phyloP scores from a whole-genome alignment of 768 basidiomycete genomes.

The Mycena epipterygia region DNA sequence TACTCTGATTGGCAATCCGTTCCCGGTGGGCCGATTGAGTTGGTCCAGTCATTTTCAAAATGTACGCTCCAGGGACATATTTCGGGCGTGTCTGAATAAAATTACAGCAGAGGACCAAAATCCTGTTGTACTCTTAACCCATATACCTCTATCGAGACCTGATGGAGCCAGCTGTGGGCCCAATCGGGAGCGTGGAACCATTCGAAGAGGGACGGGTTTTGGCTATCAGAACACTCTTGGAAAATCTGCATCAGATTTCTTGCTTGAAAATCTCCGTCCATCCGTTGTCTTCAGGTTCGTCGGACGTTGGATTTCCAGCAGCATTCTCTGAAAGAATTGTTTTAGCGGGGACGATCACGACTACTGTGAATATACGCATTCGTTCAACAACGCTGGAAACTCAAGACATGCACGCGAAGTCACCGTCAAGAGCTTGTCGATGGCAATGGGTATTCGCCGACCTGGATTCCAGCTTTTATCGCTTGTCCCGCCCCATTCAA shows the following conservation, averaged over 20 bases:
- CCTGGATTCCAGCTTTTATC: constrained; percentile 95
- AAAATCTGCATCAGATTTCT: constrained; percentile 71
- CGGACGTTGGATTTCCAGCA: neutral
- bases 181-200: constrained; percentile 78
- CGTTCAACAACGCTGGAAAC: constrained; percentile 42
- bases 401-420: constrained; percentile 71
- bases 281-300: constrained; percentile 80
- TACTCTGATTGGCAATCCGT: constrained; percentile 60
- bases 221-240: constrained; percentile 92
- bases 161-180: constrained; percentile 81
- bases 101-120: constrained; percentile 47
- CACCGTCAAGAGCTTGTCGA: constrained; percentile 91
- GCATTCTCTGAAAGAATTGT: constrained; percentile 7
- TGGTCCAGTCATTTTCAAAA: constrained; percentile 59
- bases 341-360: constrained; percentile 94
- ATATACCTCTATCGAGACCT: constrained; percentile 90
- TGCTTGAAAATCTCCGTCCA: constrained; percentile 77
- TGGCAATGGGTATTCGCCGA: constrained; percentile 86
- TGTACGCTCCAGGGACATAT: constrained; percentile 41
- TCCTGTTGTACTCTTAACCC: constrained; percentile 82
- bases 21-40: constrained; percentile 67
- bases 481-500: constrained; percentile 59
- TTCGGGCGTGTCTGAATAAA: constrained; percentile 4
- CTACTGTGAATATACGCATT: constrained; percentile 85
- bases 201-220: constrained; percentile 79